phyloP scores from a whole-genome alignment of 2,329 filamentous ascomycete species.

The Fusarium foetens region DNA sequence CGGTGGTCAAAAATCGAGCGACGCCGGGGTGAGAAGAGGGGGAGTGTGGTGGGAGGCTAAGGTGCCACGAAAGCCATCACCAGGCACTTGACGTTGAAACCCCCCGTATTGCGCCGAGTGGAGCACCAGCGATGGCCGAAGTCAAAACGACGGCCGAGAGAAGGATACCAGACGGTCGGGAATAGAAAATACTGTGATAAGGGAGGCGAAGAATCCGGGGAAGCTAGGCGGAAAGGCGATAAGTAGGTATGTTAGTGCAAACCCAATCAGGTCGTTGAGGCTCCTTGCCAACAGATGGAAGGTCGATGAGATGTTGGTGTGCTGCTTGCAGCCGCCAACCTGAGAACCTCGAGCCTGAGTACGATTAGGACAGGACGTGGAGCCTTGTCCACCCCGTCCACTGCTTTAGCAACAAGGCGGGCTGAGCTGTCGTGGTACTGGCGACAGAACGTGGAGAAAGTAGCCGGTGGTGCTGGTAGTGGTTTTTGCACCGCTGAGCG shows the following conservation, averaged over 20 bases:
- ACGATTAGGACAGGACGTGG: conserved; percentile 30
- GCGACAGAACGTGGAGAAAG: conserved; percentile 27
- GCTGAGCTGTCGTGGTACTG: conserved; percentile 42
- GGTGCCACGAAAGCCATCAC: conserved; percentile 51
- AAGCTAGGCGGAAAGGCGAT: conserved; percentile 43
- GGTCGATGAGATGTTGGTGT: conserved; percentile 38
- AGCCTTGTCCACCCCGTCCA: conserved; percentile 33
- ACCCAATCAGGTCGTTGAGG: conserved; percentile 31
- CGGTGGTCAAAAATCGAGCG: conserved; percentile 45
- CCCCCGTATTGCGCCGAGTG: conserved; percentile 44
- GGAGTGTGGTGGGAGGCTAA: conserved; percentile 48
- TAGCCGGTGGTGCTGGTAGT: conserved; percentile 20
- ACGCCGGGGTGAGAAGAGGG: conserved; percentile 48
- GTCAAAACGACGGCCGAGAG: conserved; percentile 35
- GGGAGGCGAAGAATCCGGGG: conserved; percentile 35
- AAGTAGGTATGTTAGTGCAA: conserved; percentile 33
- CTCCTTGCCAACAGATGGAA: conserved; percentile 28
- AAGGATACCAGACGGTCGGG: conserved; percentile 39
- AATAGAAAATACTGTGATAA: conserved; percentile 36
- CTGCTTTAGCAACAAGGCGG: conserved; percentile 27
- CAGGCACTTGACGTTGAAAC: conserved; percentile 43
- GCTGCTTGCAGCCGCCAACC: conserved; percentile 34
- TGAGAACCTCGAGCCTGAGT: conserved; percentile 27
- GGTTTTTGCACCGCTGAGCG: conserved; percentile 35
- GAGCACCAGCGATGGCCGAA: conserved; percentile 41